Percentiles rank a stretch among this genome's conserved stretches.
These are phyloP conservation scores for Dissophora globulifera DNA, from an alignment of 192 early-diverging fungal species.

Conservation along the genomic window DNA sequence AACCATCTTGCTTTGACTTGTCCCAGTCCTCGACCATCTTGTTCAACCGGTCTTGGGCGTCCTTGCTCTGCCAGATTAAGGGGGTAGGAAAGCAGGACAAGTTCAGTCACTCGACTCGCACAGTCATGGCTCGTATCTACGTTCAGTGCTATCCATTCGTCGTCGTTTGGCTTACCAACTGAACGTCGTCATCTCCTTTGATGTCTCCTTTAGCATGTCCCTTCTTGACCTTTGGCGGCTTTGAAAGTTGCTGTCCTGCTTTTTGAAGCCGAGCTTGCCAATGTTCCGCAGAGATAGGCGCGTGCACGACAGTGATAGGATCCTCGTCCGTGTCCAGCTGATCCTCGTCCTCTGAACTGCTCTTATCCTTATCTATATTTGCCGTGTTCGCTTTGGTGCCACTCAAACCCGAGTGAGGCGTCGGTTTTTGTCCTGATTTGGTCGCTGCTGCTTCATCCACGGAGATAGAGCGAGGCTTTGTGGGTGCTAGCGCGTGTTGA, in stretches of 20 bases:
- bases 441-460: slow-evolving; percentile 5
- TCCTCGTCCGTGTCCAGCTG: slow-evolving; percentile 23
- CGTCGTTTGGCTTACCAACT: slow-evolving; percentile 49
- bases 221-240: slow-evolving; percentile 12
- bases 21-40: slow-evolving; percentile 62
- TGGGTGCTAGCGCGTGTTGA: neutral
- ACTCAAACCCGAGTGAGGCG: neutral
- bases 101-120: too few species aligned
- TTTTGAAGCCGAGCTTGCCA: slow-evolving; percentile 38
- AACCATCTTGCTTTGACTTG: slow-evolving; percentile 31
- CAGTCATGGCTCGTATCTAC: neutral
- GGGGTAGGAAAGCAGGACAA: too few species aligned
- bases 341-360: slow-evolving; percentile 1
- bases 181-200: slow-evolving; percentile 55
- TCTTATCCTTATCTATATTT: slow-evolving; percentile 12
- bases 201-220: slow-evolving; percentile 24
- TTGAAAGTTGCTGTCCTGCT: slow-evolving; percentile 25
- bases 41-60: slow-evolving; percentile 64
- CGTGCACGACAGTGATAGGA: slow-evolving; percentile 32
- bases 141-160: too few species aligned
- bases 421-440: slow-evolving; percentile 9
- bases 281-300: slow-evolving; percentile 29
- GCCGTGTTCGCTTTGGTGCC: neutral
- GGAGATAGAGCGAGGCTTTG: slow-evolving; percentile 18
- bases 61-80: slow-evolving; percentile 54